Percentiles rank a stretch among this genome's conserved stretches.
Evolutionary conservation across 2,329 filamentous ascomycete species (phyloP).

Genomic region (Didymella exigua): DNA sequence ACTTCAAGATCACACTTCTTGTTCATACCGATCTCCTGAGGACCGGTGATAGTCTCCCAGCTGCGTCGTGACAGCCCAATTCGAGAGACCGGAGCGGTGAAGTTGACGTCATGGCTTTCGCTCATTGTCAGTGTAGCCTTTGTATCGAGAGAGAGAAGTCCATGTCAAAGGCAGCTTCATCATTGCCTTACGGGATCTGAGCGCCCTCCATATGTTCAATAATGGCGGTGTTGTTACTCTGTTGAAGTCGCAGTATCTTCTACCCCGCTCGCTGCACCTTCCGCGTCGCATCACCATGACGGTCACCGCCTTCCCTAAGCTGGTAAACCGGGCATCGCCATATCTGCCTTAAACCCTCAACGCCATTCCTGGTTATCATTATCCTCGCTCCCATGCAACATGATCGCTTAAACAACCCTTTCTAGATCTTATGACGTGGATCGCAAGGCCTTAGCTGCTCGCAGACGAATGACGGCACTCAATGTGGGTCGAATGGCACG

Average conservation of each 20-base stretch:
- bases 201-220: no score
- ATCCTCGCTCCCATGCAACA: not conserved
- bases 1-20: no score
- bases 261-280: constrained; percentile 16
- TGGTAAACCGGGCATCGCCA: constrained; percentile 1
- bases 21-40: no score
- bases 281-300: not conserved
- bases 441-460: not conserved
- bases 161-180: no score
- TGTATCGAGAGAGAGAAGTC: no score
- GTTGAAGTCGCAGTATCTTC: not conserved
- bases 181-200: no score
- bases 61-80: no score
- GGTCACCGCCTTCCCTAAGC: constrained; percentile 2
- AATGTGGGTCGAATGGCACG: not conserved
- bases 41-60: no score
- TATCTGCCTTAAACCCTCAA: not conserved
- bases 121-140: no score
- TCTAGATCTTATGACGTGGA: not conserved
- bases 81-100: no score
- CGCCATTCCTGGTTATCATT: not conserved
- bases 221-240: not conserved
- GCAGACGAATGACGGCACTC: not conserved
- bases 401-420: not conserved
- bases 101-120: no score